Conservation (phyloP, 345 rosid genomes). For the Ceriops tagal region DNA sequence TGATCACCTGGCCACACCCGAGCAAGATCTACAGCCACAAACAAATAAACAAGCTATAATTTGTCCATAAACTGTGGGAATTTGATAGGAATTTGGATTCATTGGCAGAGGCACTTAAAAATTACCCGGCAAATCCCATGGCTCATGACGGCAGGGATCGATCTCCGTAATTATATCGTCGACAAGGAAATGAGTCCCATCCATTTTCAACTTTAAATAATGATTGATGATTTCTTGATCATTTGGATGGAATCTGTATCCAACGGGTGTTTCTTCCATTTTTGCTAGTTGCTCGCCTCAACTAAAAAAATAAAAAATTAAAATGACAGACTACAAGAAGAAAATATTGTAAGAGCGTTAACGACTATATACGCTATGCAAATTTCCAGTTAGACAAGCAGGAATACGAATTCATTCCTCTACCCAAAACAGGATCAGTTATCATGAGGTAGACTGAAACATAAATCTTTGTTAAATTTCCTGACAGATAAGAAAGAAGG, state of each 20-base stretch:
- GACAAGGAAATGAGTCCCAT: slow-evolving; percentile 14
- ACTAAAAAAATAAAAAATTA: too few relatives aligned
- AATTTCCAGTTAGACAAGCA: neutral
- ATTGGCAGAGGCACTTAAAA: neutral
- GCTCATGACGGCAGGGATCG: slow-evolving; percentile 22
- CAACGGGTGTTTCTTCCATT: neutral
- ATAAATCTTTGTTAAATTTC: too few relatives aligned
- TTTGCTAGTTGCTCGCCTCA: neutral
- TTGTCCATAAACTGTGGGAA: neutral
- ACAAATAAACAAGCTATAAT: neutral
- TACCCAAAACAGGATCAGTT: neutral
- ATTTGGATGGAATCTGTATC: slow-evolving; percentile 29
- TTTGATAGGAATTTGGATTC: neutral
- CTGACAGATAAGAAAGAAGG: too few relatives aligned
- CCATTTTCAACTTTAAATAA: slow-evolving; percentile 18
- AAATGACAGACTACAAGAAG: neutral
- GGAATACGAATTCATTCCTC: neutral
- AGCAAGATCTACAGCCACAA: neutral
- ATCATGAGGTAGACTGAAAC: neutral
- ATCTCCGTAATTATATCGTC: slow-evolving; percentile 3
- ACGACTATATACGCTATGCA: too few relatives aligned
- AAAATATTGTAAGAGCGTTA: neutral
- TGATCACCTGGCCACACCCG: slow-evolving; percentile 1
- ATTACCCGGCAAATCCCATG: slow-evolving; percentile 37
- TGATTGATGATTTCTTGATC: slow-evolving; percentile 26